Base-by-base conservation (phyloP, 2,329 filamentous ascomycete species). In the Chrysoporthe deuterocubensis region DNA sequence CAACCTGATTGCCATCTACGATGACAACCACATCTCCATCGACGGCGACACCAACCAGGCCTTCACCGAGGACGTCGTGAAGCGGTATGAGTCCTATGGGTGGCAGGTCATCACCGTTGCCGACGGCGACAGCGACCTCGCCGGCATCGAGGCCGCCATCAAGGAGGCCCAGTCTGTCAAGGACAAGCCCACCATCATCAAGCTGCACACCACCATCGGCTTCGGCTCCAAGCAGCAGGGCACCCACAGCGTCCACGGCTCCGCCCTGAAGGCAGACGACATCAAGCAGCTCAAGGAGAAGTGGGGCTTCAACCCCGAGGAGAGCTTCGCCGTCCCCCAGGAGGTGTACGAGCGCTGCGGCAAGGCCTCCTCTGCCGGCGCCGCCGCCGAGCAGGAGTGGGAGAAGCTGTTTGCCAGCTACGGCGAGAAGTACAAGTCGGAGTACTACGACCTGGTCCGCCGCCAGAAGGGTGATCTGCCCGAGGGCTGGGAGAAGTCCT, bases 21-120 rank as follows among this genome's bases (percentile, higher is more conserved):
- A 99, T 79, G 96, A 99, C 87, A 99, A 99, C 89, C 92, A 97
- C 82, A 98, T 99, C 79, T 97, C 87, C 76, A 90, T 90, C 78
- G 96, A 99, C 78, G 96, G 96, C 82, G 92, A 97, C 86, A 98
- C 92, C 84, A 96, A 96, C 84, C 90, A 89, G 78, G 91, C 96
- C 74, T 98, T 99, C 87, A 99, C 96, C 70, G 96, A 99, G 85
- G 94, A 99, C 75, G 95, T 98, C 70, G 81, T 87, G 76, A 96
- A 96, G 89, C 90, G 95, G 78, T 98, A 98, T 81, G 93, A 98
- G 85, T 81, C 96, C 70, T 99, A 97, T 82, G 96, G 94, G 84
- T 99, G 96, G 96, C 94, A 99, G 83, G 89, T 90, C 70, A 84
- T 92, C 78, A 86, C 87, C 80, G 94, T 99, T 79, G 84, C 90